These are phyloP conservation scores for Daldinia grandis DNA, from an alignment of 495 filamentous ascomycete genomes.

Conservation along the genomic window DNA sequence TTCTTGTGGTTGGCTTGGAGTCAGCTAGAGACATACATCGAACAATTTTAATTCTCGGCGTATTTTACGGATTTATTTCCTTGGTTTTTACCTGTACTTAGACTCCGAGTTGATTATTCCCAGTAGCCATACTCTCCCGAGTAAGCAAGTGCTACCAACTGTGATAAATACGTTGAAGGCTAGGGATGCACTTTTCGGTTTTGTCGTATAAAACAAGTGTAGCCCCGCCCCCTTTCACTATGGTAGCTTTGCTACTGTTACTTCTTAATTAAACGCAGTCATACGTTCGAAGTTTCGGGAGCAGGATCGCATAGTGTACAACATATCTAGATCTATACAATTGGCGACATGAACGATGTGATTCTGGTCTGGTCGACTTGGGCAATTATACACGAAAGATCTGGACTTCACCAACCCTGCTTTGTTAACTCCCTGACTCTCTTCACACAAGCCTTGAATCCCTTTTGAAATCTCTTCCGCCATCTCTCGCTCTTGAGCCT, in stretches of 20 bases:
- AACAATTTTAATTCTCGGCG: too few relatives aligned
- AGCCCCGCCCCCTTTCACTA: neutral
- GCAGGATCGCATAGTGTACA: slow-evolving; percentile 18
- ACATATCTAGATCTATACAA: slow-evolving; percentile 23
- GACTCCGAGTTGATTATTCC: too few relatives aligned
- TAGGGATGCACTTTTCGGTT: neutral
- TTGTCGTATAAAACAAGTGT: too few relatives aligned
- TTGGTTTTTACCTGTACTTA: too few relatives aligned
- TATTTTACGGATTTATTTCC: too few relatives aligned
- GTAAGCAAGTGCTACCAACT: too few relatives aligned
- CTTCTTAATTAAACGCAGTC: neutral
- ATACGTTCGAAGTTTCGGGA: neutral
- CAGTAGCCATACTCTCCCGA: too few relatives aligned
- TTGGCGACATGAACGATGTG: neutral
- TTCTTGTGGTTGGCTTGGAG: too few relatives aligned
- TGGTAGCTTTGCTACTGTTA: neutral
- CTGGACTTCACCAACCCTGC: slow-evolving; percentile 70
- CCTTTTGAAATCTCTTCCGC: slow-evolving; percentile 68
- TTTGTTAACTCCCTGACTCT: slow-evolving; percentile 71
- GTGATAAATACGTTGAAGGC: neutral
- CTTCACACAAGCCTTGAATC: slow-evolving; percentile 66
- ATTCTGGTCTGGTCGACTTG: slow-evolving; percentile 9
- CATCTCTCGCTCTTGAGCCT: slow-evolving; percentile 72
- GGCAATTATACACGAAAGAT: slow-evolving; percentile 26
- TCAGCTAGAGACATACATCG: too few relatives aligned